Conservation (phyloP, 352 stramenopile genomes). For the Phytophthora pisi region DNA sequence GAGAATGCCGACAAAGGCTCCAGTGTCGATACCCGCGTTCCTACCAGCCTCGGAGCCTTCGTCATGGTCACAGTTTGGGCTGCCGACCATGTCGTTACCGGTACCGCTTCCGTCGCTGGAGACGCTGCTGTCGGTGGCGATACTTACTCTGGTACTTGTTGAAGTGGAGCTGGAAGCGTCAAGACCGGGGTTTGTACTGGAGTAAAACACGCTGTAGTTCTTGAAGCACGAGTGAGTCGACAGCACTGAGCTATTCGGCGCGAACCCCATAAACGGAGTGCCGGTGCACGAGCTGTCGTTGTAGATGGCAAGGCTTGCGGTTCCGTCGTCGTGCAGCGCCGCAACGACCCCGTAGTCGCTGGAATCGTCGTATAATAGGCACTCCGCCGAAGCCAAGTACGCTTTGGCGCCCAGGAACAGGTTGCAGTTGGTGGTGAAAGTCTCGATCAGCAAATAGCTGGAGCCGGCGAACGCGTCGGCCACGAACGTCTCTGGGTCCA, state of each 20-base stretch:
- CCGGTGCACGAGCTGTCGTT: constrained; percentile 22
- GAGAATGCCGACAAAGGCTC: constrained; percentile 25
- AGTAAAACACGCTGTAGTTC: constrained; percentile 27
- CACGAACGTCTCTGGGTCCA: constrained; percentile 18
- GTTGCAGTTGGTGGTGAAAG: constrained; percentile 14
- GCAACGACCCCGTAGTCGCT: constrained; percentile 19
- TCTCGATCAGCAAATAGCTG: constrained; percentile 31
- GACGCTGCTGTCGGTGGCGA: background rate
- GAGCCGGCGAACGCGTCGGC: constrained; percentile 9
- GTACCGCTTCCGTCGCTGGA: background rate
- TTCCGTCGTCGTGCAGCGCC: constrained; percentile 25
- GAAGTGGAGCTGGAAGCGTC: background rate
- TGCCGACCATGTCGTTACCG: background rate
- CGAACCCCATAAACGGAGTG: constrained; percentile 16
- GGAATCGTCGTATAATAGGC: constrained; percentile 20
- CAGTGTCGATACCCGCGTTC: constrained; percentile 20
- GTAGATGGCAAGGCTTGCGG: constrained; percentile 18
- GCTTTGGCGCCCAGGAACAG: constrained; percentile 18
- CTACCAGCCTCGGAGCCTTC: constrained; percentile 3
- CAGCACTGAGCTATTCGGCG: constrained; percentile 18
- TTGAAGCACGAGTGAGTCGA: constrained; percentile 29
- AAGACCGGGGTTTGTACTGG: background rate
- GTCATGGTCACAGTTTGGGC: background rate
- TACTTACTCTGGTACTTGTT: background rate
- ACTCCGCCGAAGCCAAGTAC: constrained; percentile 18